Base-by-base conservation (phyloP, 441 rosid species). In the Metrosideros polymorpha region DNA sequence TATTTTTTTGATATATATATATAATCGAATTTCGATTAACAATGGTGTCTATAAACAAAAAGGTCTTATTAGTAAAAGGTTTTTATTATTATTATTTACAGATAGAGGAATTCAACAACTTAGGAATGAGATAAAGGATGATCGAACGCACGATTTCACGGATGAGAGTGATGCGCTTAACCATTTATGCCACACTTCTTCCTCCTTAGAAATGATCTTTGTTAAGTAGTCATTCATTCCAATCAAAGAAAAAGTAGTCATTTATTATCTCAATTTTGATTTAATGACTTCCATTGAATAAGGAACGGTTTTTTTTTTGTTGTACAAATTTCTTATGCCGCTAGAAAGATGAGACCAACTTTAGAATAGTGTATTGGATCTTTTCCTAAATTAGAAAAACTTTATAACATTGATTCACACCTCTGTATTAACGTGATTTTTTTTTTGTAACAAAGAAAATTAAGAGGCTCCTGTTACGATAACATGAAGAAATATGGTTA, bases 11-110 rank as follows among this genome's bases (percentile, higher is more conserved):
- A 35, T 12, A 66, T 18, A 7, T 9, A 35, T 19, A 9, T 66
- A 66, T 66, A 10, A 8, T 66, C 1, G 0, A 66, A 35, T 35
- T 66, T 66, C 2, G 4, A 66, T 35, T 10, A 22, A 39, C n/a
- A 10, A 0, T 1, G 0, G 17, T 19, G n/a, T 9, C 47, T 22
- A 71, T 35, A 9, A 71, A 22, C 3, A 35, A 35, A 66, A 35
- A 9, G 27, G 12, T 35, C 9, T 52, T 50, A 15, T 17, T 52
- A 52, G 18, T 52, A 18, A 52, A 52, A 52, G 8, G 54, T 6
- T 52, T 66, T 63, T 35, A 2, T 19, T 9, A 4, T 35, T n/a
- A n/a, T 35, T 66, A 19, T 2, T 61, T 4, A 2, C 1, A 52
- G 7, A 52, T 52, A 63, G 76, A 63, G 2, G 42, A 63, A 35